Conservation (phyloP, 768 basidiomycete species). For the Pisolithus microcarpus region DNA sequence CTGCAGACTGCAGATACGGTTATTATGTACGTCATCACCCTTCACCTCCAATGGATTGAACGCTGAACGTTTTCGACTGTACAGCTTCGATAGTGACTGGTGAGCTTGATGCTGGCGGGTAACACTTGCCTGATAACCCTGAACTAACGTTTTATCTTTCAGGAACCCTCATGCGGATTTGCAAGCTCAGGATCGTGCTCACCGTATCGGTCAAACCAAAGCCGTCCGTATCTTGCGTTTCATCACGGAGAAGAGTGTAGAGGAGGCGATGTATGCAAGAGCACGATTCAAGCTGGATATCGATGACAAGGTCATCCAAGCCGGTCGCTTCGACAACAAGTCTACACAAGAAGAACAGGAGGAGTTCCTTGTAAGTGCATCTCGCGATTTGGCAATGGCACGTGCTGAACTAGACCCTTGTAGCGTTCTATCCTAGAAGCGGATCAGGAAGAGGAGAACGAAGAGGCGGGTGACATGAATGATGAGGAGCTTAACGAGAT, state of each 20-base stretch:
- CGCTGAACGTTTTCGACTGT: slow-evolving; percentile 8
- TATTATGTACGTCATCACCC: slow-evolving; percentile 62
- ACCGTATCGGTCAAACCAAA: slow-evolving; percentile 99
- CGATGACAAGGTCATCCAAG: slow-evolving; percentile 99
- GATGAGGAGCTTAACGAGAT: slow-evolving; percentile 93
- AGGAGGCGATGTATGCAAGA: slow-evolving; percentile 95
- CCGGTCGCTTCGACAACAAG: slow-evolving; percentile 98
- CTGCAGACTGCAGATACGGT: slow-evolving; percentile 95
- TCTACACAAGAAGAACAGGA: slow-evolving; percentile 98
- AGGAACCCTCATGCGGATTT: slow-evolving; percentile 99
- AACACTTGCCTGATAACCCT: not conserved
- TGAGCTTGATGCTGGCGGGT: slow-evolving; percentile 13
- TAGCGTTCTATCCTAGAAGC: slow-evolving; percentile 87
- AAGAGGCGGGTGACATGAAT: slow-evolving; percentile 87
- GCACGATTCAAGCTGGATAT: slow-evolving; percentile 96
- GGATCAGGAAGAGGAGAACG: slow-evolving; percentile 84
- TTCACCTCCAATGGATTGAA: not conserved
- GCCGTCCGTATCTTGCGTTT: slow-evolving; percentile 94
- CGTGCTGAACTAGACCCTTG: slow-evolving; percentile 7
- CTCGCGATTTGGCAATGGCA: slow-evolving; percentile 2
- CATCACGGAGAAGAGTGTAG: slow-evolving; percentile 96
- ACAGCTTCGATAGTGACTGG: slow-evolving; percentile 77
- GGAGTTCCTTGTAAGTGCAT: slow-evolving; percentile 71
- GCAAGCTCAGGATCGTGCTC: slow-evolving; percentile 98
- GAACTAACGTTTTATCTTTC: slow-evolving; percentile 2